These are phyloP conservation scores for Fraxinus greggii DNA, from an alignment of 305 asterid genomes.

Conservation along the genomic window DNA sequence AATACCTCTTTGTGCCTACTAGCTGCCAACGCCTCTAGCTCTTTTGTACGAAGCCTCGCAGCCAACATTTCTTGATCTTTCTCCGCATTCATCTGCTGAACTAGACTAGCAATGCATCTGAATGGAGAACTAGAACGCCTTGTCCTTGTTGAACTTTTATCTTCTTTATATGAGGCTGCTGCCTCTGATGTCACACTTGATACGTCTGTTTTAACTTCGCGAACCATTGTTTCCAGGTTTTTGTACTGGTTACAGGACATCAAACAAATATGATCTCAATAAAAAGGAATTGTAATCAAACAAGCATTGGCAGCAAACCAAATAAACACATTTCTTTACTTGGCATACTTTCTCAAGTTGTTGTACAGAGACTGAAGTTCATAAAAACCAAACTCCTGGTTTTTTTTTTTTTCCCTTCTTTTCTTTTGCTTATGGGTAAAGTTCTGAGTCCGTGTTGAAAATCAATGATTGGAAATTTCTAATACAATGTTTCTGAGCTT, in stretches of 20 bases:
- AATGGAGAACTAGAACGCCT: constrained; percentile 92
- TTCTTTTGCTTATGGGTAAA: constrained; percentile 17
- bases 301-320: constrained; percentile 20
- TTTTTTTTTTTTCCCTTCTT: background rate
- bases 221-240: constrained; percentile 72
- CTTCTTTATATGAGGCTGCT: constrained; percentile 46
- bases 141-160: constrained; percentile 54
- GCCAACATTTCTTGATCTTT: constrained; percentile 71
- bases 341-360: background rate
- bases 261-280: constrained; percentile 24
- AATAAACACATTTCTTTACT: background rate
- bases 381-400: constrained; percentile 8
- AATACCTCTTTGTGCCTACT: constrained; percentile 72
- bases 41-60: constrained; percentile 65
- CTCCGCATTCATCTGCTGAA: constrained; percentile 86
- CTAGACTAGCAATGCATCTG: constrained; percentile 79
- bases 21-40: constrained; percentile 66
- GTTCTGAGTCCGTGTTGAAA: constrained; percentile 14
- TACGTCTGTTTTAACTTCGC: constrained; percentile 55
- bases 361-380: background rate
- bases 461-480: constrained; percentile 2
- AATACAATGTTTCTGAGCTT: background rate
- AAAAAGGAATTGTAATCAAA: constrained; percentile 12
- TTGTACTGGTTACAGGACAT: constrained; percentile 63
- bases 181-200: constrained; percentile 41